Conservation (phyloP, 495 filamentous ascomycete species). For the Aspergillus hancockii region DNA sequence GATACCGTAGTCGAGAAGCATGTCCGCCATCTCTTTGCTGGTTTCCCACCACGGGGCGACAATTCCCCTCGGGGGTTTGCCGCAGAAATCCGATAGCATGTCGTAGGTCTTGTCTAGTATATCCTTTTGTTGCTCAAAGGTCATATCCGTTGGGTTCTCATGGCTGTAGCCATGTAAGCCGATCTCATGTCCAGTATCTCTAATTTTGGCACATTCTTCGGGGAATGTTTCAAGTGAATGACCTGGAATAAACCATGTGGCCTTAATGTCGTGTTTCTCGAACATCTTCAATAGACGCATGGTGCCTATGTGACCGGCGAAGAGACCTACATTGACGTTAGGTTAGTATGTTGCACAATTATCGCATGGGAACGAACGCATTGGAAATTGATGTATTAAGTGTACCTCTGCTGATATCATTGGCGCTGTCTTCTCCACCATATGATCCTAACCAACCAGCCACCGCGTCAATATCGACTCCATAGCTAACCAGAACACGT, state of each 20-base stretch:
- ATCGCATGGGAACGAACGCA: not conserved
- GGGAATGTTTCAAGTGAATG: slow-evolving; percentile 80
- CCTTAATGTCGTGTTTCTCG: slow-evolving; percentile 78
- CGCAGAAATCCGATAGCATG: slow-evolving; percentile 71
- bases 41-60: slow-evolving; percentile 72
- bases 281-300: slow-evolving; percentile 73
- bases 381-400: not conserved
- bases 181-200: slow-evolving; percentile 79
- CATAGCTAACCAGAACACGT: slow-evolving; percentile 56
- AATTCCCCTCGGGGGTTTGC: slow-evolving; percentile 70
- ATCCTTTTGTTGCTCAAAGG: slow-evolving; percentile 69
- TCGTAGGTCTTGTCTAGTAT: slow-evolving; percentile 76
- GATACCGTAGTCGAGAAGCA: slow-evolving; percentile 68
- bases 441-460: slow-evolving; percentile 74
- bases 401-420: slow-evolving; percentile 64
- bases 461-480: slow-evolving; percentile 69
- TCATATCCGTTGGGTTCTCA: slow-evolving; percentile 75
- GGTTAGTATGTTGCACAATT: slow-evolving; percentile 9
- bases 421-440: slow-evolving; percentile 69
- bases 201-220: slow-evolving; percentile 69
- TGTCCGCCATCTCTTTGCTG: slow-evolving; percentile 63
- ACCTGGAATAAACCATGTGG: slow-evolving; percentile 82
- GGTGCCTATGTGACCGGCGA: slow-evolving; percentile 72
- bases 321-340: slow-evolving; percentile 53
- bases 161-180: slow-evolving; percentile 75